Evolutionary conservation across 805 yeast genomes (phyloP), one percentile per base, ranked within the genome.

Genomic region (Pichia occidentalis): DNA sequence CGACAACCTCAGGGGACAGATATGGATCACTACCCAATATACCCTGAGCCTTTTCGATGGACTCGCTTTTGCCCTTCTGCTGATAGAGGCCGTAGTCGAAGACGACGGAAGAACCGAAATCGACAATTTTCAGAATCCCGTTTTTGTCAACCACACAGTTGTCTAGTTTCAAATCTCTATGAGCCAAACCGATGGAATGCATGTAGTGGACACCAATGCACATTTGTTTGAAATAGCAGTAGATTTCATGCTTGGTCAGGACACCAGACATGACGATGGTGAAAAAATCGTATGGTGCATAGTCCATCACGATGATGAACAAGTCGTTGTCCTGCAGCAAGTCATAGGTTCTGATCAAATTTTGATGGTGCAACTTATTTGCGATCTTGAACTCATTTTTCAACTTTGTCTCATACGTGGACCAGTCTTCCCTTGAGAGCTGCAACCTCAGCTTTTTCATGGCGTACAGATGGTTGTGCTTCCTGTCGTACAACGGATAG

Each of bases 1-100:
- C 54, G 39, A 90, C 69, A 29, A 90, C 88, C 58, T 90, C 98
- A 0, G 97, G 97, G 0, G 97, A 92, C 44, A 90, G 64, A 54
- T 90, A 90, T 2, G 98, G 97, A 59, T 90, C 98, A 2, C 95
- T 83, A 12, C 98, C 98, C 10, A 90, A 95, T 17, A 90, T 73
- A 12, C 97, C 97, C 29, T 73, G 70, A 0, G 95, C 87, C 42
- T 70, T 65, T 13, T 82, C 75, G 17, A 76, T 70, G 2, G 36
- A 35, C 5, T 25, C 23, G 5, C 40, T 26, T 19, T 33, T 7
- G 4, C 35, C 38, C 10, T 32, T 32, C 11, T 35, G 12, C 7
- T 24, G 23, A 24, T 29, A 41, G 23, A 28, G 31, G 20, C 39
- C 22, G 6, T 13, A 34, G 34, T 78, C 71, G 64, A 85, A 87